phyloP scores from a whole-genome alignment of 139 green algal genomes.

The Spirogloea muscicola region DNA sequence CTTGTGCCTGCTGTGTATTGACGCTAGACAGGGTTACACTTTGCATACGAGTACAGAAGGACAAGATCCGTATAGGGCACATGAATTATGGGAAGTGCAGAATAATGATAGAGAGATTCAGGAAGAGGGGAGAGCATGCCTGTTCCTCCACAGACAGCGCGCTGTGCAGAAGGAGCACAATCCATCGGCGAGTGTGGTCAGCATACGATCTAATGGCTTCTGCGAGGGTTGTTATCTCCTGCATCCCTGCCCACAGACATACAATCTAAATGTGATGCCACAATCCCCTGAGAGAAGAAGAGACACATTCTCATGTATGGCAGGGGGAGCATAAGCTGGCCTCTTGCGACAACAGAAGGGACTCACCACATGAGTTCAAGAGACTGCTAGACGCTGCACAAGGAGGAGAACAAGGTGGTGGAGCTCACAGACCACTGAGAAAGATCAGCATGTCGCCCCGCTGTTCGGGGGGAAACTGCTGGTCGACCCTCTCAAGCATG shows the following conservation, averaged over 20 bases:
- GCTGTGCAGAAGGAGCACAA: slow-evolving; percentile 37
- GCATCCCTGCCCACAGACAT: slow-evolving; percentile 59
- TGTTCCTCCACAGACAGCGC: slow-evolving; percentile 37
- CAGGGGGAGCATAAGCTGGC: background rate
- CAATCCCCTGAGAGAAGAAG: background rate
- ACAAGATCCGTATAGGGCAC: no score
- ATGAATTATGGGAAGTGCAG: no score
- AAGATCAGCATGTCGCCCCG: slow-evolving; percentile 74
- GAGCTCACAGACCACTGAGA: slow-evolving; percentile 45
- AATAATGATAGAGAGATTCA: no score
- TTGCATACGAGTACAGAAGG: no score
- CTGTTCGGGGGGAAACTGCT: slow-evolving; percentile 41
- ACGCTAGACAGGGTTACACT: no score
- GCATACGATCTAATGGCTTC: slow-evolving; percentile 55
- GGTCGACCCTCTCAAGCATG: slow-evolving; percentile 45
- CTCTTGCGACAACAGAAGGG: no score
- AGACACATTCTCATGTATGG: no score
- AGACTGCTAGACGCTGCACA: background rate
- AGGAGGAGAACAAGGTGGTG: background rate
- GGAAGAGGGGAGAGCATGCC: background rate
- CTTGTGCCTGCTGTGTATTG: background rate
- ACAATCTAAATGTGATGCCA: background rate
- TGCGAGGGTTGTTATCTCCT: slow-evolving; percentile 73
- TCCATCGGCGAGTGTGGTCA: slow-evolving; percentile 15
- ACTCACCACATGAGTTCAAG: background rate